Base-by-base conservation (phyloP, 2,329 filamentous ascomycete species). In the Zasmidium cellare region DNA sequence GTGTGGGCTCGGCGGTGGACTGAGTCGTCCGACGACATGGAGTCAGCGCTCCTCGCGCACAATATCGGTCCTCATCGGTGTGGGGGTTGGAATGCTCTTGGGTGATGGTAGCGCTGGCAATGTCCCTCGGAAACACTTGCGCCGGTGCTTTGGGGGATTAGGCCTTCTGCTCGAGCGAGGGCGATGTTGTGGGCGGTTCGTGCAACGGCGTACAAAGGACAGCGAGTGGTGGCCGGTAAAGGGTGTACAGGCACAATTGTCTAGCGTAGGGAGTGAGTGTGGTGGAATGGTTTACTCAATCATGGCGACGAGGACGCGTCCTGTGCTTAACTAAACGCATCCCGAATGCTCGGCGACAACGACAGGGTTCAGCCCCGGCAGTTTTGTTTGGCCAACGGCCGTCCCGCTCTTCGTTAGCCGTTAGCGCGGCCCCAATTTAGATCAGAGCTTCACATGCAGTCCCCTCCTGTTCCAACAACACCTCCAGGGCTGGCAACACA, bases 1-100 rank as follows among this genome's bases (percentile, higher is more conserved):
- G 81, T 78, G 61, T 76, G 75, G 64, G 78, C 76, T 61, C 78
- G 74, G 58, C 78, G 74, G 67, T 79, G 75, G 58, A 72, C 71
- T 51, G 77, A 74, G 65, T 78, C 77, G 69, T 77, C 75, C 66
- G 79, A 78, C 75, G 80, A 76, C 79, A 80, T 82, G 61, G 61
- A 62, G 55, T 60, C 59, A 62, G 47, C 54, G 59, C 53, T 55
- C 59, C 53, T 59, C 51, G 54, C 57, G 47, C 46, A 20, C 3
- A 14, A 18, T 41, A 6, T 41, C 35, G 12, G 35, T 18, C 35
- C 35, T 41, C 35, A 41, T 52, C 52, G 52, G 52, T 52, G 55
- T 59, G 31, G 7, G 52, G 51, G 19, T 31, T 12, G n/a, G 12
- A 25, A 46, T 18, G 22, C 24, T 14, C 22, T 1, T 23, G 45